Conservation (phyloP, 83 land plant genomes). For the Isoetes engelmannii region DNA sequence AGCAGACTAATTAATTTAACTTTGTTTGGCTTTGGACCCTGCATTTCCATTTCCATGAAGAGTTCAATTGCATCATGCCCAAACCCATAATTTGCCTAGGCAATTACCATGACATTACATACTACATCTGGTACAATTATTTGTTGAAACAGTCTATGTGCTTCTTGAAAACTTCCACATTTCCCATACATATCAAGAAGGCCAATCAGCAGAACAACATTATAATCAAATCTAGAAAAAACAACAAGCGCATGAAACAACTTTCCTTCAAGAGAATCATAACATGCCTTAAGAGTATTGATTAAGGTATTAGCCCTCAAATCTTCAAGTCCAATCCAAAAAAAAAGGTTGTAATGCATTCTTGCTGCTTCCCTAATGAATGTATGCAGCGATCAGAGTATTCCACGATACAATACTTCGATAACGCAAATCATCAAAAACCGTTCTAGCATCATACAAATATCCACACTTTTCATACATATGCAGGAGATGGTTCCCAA, state of each 20-base stretch:
- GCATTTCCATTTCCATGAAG: not conserved
- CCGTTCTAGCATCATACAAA: not conserved
- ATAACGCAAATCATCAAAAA: not conserved
- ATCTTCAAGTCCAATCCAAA: not conserved
- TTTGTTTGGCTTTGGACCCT: not conserved
- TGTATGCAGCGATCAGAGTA: not conserved
- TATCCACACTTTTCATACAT: constrained; percentile 4
- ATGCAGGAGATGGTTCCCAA: constrained; percentile 8
- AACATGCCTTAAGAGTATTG: not conserved
- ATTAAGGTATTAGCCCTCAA: constrained; percentile 1
- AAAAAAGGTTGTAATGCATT: not conserved
- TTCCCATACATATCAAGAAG: not conserved
- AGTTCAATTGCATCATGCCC: not conserved
- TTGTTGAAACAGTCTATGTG: not conserved
- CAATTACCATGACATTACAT: constrained; percentile 1
- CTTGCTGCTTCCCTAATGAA: not conserved
- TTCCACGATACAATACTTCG: not conserved
- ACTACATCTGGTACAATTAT: not conserved
- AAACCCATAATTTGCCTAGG: not conserved
- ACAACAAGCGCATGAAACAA: not conserved
- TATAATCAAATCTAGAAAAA: not conserved
- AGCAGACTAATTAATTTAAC: not conserved
- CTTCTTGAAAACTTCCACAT: not conserved
- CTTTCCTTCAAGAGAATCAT: not conserved
- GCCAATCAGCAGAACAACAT: not conserved